phyloP scores from a whole-genome alignment of 805 yeast genomes.

The Torulaspora delbrueckii region DNA sequence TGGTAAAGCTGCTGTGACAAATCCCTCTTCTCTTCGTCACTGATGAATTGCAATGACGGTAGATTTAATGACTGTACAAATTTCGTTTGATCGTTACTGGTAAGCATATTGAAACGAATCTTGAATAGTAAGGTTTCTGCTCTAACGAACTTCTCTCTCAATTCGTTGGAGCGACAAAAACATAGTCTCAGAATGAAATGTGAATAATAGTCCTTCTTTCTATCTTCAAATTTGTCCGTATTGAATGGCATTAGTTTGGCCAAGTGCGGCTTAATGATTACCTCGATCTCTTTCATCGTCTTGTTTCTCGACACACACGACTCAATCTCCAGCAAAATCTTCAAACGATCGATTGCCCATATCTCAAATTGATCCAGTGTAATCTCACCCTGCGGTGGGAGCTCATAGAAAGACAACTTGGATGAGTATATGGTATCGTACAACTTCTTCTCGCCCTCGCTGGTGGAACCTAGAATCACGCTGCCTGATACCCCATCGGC shows the following conservation, averaged over 20 bases:
- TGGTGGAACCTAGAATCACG: constrained; percentile 21
- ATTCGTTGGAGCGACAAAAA: constrained; percentile 81
- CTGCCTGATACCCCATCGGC: constrained; percentile 25
- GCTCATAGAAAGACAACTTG: constrained; percentile 66
- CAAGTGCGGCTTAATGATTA: constrained; percentile 59
- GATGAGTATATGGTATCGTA: constrained; percentile 45
- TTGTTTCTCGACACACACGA: constrained; percentile 63
- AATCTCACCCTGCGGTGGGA: constrained; percentile 79
- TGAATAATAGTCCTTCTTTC: constrained; percentile 86
- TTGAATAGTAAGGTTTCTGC: constrained; percentile 73
- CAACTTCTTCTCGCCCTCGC: constrained; percentile 35
- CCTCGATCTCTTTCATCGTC: constrained; percentile 58
- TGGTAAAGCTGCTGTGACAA: constrained; percentile 48
- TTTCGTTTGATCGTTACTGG: constrained; percentile 59
- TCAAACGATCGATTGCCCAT: constrained; percentile 92
- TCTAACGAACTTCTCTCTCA: constrained; percentile 70
- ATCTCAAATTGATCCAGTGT: constrained; percentile 88
- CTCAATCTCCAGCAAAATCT: constrained; percentile 80
- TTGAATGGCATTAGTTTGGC: constrained; percentile 55
- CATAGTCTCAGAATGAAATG: constrained; percentile 86
- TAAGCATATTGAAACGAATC: constrained; percentile 61
- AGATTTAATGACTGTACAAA: constrained; percentile 65
- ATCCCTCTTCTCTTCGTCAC: constrained; percentile 53
- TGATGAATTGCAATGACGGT: constrained; percentile 61
- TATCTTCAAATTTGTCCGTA: constrained; percentile 48